phyloP scores from a whole-genome alignment of 768 basidiomycete species.

The Crepidotus variabilis region DNA sequence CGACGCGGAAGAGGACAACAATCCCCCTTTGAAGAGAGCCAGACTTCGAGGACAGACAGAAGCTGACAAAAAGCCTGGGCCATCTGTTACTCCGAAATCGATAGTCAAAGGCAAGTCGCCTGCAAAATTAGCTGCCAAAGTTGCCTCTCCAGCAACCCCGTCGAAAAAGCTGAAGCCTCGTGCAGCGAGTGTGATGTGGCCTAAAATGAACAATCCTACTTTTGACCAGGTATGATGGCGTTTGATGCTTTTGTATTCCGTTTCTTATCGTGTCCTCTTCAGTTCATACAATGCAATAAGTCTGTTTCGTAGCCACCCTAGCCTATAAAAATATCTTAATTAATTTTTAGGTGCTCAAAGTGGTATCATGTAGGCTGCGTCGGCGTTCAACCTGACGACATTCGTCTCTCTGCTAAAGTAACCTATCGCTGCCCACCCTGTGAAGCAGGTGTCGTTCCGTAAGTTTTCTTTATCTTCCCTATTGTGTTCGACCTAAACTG shows the following conservation, averaged over 20 bases:
- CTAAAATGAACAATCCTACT: conserved; percentile 18
- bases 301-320: conserved; percentile 19
- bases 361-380: conserved; percentile 57
- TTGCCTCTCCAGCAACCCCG: neutral
- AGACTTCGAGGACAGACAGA: conserved; percentile 8
- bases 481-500: neutral
- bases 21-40: conserved; percentile 29
- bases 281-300: conserved; percentile 22
- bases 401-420: conserved; percentile 25
- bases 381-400: conserved; percentile 33
- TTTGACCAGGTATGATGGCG: conserved; percentile 26
- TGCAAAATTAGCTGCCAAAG: neutral
- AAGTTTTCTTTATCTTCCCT: conserved; percentile 12
- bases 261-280: neutral
- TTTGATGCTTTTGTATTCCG: neutral
- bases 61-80: neutral
- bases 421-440: conserved; percentile 44
- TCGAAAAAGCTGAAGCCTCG: conserved; percentile 11
- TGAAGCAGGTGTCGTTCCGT: conserved; percentile 20
- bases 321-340: neutral
- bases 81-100: conserved; percentile 1
- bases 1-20: conserved; percentile 14
- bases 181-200: conserved; percentile 19
- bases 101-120: neutral
- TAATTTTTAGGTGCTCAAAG: conserved; percentile 28